Evolutionary conservation across 2,329 filamentous ascomycete species (phyloP), one percentile per base, ranked within the genome.

Genomic region (Mariannaea sp.): DNA sequence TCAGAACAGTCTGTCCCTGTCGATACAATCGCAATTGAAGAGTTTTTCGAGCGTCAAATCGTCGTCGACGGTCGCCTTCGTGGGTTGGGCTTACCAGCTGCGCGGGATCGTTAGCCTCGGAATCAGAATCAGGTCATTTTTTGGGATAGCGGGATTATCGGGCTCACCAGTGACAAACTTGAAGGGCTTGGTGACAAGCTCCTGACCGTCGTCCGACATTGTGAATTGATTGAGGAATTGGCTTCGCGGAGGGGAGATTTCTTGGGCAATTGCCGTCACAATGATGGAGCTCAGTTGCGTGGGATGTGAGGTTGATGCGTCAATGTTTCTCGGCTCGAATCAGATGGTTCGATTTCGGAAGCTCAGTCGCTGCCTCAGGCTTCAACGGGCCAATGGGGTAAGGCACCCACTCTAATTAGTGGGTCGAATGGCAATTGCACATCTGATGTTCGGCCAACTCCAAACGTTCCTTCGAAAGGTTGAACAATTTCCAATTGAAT

Each of bases 121-220:
- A 61, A 62, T 50, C 64, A 55, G 53, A n/a, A 70, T 71, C 68
- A 69, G 67, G 65, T 68, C 68, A 70, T 71, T 70, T 70, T 63
- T 68, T 51, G 39, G 26, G 53, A 44, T 58, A 67, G 70, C 70
- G 71, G 70, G 68, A 70, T 71, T 70, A 71, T 71, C 62, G 54
- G 55, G 76, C 90, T 77, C 85, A 96, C 92, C 93, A 81, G 93
- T 97, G 73, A 97, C 94, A 81, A 97, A 97, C 89, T 99, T 99
- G 89, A 99, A 99, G 78, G 95, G 95, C 87, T 97, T 99, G 80
- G 92, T 97, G 67, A 83, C 82, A 77, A 83, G 82, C 77, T 96
- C 89, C 69, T 76, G 70, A 73, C 62, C 60, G 73, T 90, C 90
- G 71, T 95, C 90, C 75, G 92, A 88, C 93, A 99, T 99, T 69